These are phyloP conservation scores for Trypanosoma theileri DNA, from an alignment of 208 protist species.

Conservation along the genomic window DNA sequence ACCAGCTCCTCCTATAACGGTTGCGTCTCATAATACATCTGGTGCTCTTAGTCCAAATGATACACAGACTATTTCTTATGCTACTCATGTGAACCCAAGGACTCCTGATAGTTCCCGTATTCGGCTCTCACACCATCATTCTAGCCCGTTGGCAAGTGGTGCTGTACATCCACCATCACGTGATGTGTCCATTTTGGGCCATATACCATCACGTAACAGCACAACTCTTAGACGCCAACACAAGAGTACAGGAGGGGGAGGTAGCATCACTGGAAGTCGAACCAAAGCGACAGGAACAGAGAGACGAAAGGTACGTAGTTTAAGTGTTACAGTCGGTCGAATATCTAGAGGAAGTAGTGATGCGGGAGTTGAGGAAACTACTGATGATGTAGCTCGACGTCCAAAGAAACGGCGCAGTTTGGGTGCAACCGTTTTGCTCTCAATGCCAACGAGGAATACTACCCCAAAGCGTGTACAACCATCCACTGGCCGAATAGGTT, in stretches of 20 bases:
- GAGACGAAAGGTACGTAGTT: slow-evolving; percentile 8
- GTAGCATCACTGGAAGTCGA: not conserved
- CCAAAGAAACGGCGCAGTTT: slow-evolving; percentile 3
- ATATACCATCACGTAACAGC: not conserved
- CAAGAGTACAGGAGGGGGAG: not conserved
- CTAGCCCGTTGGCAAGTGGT: not conserved
- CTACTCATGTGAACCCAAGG: not conserved
- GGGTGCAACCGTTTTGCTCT: slow-evolving; percentile 7
- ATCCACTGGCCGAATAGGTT: slow-evolving; percentile 10
- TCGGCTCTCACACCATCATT: not conserved
- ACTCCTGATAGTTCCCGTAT: slow-evolving; percentile 6
- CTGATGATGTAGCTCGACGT: not conserved
- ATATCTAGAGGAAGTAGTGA: slow-evolving; percentile 17
- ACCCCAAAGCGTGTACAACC: slow-evolving; percentile 17
- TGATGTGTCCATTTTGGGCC: not conserved
- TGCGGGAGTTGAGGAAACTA: not conserved
- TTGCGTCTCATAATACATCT: no score
- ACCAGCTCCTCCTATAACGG: no score
- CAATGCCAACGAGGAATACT: not conserved
- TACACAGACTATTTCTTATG: not conserved
- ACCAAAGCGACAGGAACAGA: not conserved
- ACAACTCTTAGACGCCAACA: not conserved
- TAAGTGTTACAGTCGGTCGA: slow-evolving; percentile 2
- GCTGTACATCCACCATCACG: slow-evolving; percentile 4
- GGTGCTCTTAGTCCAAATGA: no score